Conservation (phyloP, 345 rosid species). For the Nasturtium officinale region DNA sequence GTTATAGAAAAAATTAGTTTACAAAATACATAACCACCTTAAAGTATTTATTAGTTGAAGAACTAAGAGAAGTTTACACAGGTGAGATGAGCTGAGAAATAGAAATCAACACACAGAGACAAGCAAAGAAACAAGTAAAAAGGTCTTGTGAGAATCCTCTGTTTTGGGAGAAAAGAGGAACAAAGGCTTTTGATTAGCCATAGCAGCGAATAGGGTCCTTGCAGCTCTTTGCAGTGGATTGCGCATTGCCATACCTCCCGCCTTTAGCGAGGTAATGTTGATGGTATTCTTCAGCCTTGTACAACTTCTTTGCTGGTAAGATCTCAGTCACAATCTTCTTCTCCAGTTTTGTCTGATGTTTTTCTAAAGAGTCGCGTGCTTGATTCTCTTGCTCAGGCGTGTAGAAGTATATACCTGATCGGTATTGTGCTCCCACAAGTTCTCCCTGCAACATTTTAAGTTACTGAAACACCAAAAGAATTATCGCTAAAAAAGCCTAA, state of each 20-base stretch:
- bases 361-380: conserved; percentile 67
- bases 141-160: neutral
- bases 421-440: conserved; percentile 85
- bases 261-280: conserved; percentile 80
- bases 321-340: conserved; percentile 81
- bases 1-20: neutral
- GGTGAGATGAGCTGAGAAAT: no score
- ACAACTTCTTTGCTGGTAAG: conserved; percentile 86
- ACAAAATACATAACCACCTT: no score
- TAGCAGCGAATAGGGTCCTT: conserved; percentile 89
- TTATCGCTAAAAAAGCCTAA: neutral
- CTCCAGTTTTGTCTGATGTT: conserved; percentile 57
- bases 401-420: conserved; percentile 81
- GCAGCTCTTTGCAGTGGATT: conserved; percentile 83
- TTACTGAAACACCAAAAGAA: neutral
- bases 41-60: no score
- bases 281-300: conserved; percentile 88
- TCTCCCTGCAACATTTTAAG: conserved; percentile 51
- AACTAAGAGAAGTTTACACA: no score
- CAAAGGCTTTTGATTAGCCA: conserved; percentile 49
- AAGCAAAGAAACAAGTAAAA: neutral
- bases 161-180: neutral
- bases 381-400: conserved; percentile 81
- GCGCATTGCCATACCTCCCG: conserved; percentile 50
- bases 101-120: neutral